These are phyloP conservation scores for Rhizopogon roseolus DNA, from an alignment of 768 basidiomycete species.

Conservation along the genomic window DNA sequence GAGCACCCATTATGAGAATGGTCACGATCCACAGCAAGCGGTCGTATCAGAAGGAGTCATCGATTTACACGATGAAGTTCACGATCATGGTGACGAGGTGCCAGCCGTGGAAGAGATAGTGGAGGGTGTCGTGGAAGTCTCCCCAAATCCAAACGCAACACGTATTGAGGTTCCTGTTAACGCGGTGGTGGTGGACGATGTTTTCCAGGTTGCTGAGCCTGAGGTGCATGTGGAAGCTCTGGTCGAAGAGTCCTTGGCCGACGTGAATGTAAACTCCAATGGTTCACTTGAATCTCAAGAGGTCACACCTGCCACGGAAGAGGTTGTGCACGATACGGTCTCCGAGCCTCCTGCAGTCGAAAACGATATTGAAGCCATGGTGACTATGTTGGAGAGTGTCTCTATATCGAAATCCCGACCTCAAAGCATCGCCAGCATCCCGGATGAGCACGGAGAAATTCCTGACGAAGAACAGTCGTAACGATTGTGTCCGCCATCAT, in stretches of 20 bases:
- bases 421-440: slow-evolving; percentile 43
- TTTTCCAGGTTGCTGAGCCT: not conserved
- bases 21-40: slow-evolving; percentile 15
- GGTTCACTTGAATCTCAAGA: slow-evolving; percentile 8
- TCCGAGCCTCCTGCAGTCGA: slow-evolving; percentile 10
- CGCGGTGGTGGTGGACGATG: not conserved
- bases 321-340: not conserved
- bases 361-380: slow-evolving; percentile 57
- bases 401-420: slow-evolving; percentile 34
- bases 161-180: not conserved
- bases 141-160: slow-evolving; percentile 5
- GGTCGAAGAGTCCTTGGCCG: slow-evolving; percentile 2
- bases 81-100: slow-evolving; percentile 12
- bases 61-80: slow-evolving; percentile 16
- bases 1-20: slow-evolving; percentile 20
- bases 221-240: slow-evolving; percentile 4
- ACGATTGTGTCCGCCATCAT: slow-evolving; percentile 12
- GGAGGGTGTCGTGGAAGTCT: slow-evolving; percentile 3
- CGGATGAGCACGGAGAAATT: slow-evolving; percentile 53
- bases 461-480: slow-evolving; percentile 41
- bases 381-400: slow-evolving; percentile 54
- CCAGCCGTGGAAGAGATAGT: slow-evolving; percentile 4
- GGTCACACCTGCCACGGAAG: slow-evolving; percentile 2
- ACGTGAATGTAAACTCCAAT: not conserved
- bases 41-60: slow-evolving; percentile 8